Base-by-base conservation (phyloP, 257 asterid genomes). In the Solanum pinnatisectum region DNA sequence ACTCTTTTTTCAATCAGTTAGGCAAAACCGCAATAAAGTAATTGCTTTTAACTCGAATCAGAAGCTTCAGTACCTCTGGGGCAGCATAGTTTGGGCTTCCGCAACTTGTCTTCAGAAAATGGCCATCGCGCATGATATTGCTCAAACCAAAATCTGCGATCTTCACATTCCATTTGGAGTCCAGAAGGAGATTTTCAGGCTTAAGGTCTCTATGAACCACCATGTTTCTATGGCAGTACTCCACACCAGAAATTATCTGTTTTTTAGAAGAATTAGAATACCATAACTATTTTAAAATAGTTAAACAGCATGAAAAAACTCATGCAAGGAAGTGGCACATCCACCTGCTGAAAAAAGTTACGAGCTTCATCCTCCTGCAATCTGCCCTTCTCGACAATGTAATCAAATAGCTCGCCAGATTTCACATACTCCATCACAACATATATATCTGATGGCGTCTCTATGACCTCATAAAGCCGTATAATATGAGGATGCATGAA, bases 61-160 rank as follows among this genome's bases (percentile, higher is more conserved):
- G 65, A 25, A 82, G 67, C 39, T 73, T 73, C 87, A 88, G 87
- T 91, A 95, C 99, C 98, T 96, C 99, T 11, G 99, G 98, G 81
- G 99, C 98, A 88, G 99, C 99, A 67, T 95, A 96, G 90, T 95
- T 96, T 85, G 99, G 99, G 91, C 99, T 96, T 85, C 99, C 99
- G 86, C 99, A 96, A 83, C 98, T 94, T 89, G 98, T 96, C 93
- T 95, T 96, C 89, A 96, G 93, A 91, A 96, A 96, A 93, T 96
- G 99, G 86, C 99, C 98, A 52, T 96, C 98, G 7, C 98, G 96
- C 98, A 96, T 96, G 65, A 96, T 90, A 90, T 95, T 96, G 88
- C 99, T 95, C 95, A 95, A 89, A 76, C 99, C 99, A 87, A 96
- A 96, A 92, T 96, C 98, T 90, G 99, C 99, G 86, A 96, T 95